These are phyloP conservation scores for Zymoseptoria passerinii DNA, from an alignment of 2,329 filamentous ascomycete species.

Conservation along the genomic window DNA sequence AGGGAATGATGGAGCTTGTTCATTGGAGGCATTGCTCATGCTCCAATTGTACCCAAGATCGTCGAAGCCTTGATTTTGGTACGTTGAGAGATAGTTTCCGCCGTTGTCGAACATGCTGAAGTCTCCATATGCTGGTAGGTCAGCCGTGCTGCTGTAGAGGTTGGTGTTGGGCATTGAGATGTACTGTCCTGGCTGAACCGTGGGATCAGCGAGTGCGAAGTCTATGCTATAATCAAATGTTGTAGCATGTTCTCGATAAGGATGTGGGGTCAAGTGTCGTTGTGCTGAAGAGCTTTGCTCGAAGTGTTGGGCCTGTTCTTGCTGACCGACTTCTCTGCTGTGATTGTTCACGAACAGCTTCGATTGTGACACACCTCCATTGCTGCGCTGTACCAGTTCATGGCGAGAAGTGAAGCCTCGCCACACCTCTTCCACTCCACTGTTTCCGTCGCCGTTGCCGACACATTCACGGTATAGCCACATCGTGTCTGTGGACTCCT, in stretches of 20 bases:
- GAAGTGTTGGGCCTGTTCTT: too few relatives aligned
- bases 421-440: background rate
- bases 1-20: background rate
- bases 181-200: background rate
- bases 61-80: background rate
- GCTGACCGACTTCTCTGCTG: too few relatives aligned
- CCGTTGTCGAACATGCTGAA: background rate
- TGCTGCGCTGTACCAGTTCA: background rate
- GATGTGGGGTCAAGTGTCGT: background rate
- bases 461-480: background rate
- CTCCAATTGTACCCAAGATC: background rate
- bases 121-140: background rate
- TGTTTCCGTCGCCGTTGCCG: too few relatives aligned
- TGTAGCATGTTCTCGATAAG: background rate
- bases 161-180: background rate
- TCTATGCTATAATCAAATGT: background rate
- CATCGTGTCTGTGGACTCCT: background rate
- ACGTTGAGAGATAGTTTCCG: background rate
- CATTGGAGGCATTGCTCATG: background rate
- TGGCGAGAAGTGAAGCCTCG: background rate
- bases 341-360: too few relatives aligned
- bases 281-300: background rate
- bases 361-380: background rate
- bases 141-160: background rate
- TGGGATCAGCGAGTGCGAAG: background rate